phyloP scores from a whole-genome alignment of 371 early-diverging fungal genomes.

The Mucor saturninus region DNA sequence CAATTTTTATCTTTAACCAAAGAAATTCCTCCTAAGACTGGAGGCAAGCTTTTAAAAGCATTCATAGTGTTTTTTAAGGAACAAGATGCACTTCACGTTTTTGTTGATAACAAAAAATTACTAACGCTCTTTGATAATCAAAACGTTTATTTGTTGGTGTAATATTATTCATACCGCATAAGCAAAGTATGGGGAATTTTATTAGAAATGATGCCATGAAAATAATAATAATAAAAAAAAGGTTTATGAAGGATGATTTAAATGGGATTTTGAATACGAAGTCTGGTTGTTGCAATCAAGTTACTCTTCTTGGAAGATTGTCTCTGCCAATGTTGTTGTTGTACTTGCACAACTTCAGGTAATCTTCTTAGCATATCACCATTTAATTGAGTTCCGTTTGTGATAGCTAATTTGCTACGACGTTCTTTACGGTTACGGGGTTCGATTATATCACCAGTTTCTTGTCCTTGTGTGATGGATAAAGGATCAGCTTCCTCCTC shows the following conservation, averaged over 20 bases:
- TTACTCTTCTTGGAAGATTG: constrained; percentile 19
- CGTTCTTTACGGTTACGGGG: constrained; percentile 34
- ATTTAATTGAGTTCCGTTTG: constrained; percentile 7
- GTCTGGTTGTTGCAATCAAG: constrained; percentile 19
- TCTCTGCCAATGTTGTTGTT: constrained; percentile 22
- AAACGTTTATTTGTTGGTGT: no score
- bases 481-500: constrained; percentile 2
- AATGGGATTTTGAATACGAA: constrained; percentile 31
- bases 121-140: no score
- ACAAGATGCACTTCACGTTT: no score
- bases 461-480: constrained; percentile 14
- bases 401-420: constrained; percentile 24
- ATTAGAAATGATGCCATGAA: no score
- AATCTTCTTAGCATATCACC: constrained; percentile 18
- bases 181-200: no score
- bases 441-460: constrained; percentile 32
- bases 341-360: constrained; percentile 16
- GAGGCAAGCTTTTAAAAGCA: no score
- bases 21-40: no score
- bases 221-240: no score
- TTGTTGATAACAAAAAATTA: no score
- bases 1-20: no score
- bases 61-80: no score
- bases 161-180: no score
- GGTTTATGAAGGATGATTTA: constrained; percentile 6